These are phyloP conservation scores for Corrigiola litoralis DNA, from an alignment of 179 eudicot genomes.

Conservation along the genomic window DNA sequence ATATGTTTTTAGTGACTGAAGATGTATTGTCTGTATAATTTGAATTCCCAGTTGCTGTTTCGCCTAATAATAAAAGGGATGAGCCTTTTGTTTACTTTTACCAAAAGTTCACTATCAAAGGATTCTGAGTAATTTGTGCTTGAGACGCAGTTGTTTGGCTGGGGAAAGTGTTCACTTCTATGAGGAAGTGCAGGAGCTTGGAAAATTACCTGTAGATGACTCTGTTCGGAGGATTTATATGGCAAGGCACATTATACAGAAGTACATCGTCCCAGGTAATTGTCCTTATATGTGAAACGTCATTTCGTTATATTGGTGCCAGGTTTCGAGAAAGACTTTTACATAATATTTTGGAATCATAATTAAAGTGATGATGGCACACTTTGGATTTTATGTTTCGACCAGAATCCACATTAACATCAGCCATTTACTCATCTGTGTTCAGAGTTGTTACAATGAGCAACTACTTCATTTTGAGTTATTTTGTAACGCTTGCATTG, in stretches of 20 bases:
- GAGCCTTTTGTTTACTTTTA: background rate
- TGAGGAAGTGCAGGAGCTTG: slow-evolving; percentile 73
- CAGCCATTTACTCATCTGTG: too few relatives aligned
- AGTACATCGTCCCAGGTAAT: slow-evolving; percentile 65
- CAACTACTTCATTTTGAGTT: too few relatives aligned
- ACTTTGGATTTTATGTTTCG: background rate
- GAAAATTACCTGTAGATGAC: slow-evolving; percentile 59
- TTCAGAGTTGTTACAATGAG: too few relatives aligned
- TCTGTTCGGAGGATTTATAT: slow-evolving; percentile 73
- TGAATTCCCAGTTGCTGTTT: background rate
- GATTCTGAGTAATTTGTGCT: background rate
- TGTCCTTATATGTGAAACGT: background rate
- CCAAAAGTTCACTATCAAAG: too few relatives aligned
- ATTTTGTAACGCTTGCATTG: too few relatives aligned
- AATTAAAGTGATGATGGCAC: background rate
- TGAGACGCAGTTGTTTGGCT: slow-evolving; percentile 73
- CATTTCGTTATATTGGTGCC: background rate
- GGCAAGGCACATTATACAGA: slow-evolving; percentile 82
- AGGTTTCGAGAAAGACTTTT: background rate
- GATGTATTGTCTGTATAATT: background rate
- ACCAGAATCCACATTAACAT: too few relatives aligned
- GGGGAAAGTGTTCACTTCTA: slow-evolving; percentile 88
- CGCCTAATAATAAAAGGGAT: background rate
- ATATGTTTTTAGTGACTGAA: background rate
- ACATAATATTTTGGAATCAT: background rate